A percentile compares a stretch with the other conserved stretches of the same genome.
phyloP scores from a whole-genome alignment of 495 filamentous ascomycete genomes.

The Glonium stellatum region DNA sequence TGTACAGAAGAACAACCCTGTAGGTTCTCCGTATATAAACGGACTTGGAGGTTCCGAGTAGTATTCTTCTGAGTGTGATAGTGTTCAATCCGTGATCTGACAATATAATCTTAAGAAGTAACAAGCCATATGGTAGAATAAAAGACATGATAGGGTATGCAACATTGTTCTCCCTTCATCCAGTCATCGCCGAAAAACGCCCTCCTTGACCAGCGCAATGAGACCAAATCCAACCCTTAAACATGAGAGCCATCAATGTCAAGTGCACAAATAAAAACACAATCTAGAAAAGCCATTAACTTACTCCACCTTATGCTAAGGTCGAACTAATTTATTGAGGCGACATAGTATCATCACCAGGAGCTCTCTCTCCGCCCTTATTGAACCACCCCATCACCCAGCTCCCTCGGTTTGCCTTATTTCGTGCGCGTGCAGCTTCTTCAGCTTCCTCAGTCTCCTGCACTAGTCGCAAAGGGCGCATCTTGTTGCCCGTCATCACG shows the following conservation, averaged over 20 bases:
- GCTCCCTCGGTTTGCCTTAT: slow-evolving; percentile 54
- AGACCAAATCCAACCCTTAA: too few species aligned
- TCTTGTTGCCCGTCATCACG: slow-evolving; percentile 65
- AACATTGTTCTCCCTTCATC: too few species aligned
- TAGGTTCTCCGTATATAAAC: too few species aligned
- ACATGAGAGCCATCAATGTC: background rate
- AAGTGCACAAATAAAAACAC: background rate
- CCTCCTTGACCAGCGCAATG: too few species aligned
- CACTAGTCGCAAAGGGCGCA: slow-evolving; percentile 80
- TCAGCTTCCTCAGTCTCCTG: slow-evolving; percentile 55
- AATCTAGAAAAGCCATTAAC: background rate
- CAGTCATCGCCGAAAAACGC: too few species aligned
- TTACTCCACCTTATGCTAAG: background rate
- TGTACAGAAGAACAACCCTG: too few species aligned
- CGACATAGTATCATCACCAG: background rate
- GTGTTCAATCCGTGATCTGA: too few species aligned
- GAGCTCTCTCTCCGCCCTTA: slow-evolving; percentile 5
- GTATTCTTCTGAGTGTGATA: too few species aligned
- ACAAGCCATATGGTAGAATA: too few species aligned
- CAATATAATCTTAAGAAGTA: too few species aligned
- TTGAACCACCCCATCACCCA: slow-evolving; percentile 57
- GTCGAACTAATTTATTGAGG: background rate
- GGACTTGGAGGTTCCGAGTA: too few species aligned
- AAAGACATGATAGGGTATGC: too few species aligned
- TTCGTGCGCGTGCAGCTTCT: slow-evolving; percentile 38